A percentile compares a stretch with the other conserved stretches of the same genome.
Conservation (phyloP, 768 basidiomycete genomes). For the Suillus discolor region DNA sequence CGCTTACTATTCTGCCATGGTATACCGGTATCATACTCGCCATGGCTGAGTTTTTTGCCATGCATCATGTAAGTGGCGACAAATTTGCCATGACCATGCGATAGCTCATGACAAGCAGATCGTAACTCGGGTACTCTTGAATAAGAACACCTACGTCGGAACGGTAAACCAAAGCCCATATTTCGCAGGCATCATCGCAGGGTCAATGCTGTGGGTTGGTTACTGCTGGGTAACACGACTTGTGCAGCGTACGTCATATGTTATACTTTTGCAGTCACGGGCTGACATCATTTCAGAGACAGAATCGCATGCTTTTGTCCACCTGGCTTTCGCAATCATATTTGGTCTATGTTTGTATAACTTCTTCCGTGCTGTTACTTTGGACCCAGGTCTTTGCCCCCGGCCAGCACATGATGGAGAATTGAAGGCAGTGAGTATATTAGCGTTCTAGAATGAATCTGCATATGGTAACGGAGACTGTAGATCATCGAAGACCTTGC, state of each 20-base stretch:
- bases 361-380: conserved; percentile 86
- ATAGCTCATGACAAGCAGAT: conserved; percentile 45
- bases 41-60: conserved; percentile 84
- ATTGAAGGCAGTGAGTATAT: conserved; percentile 72
- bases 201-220: conserved; percentile 83
- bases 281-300: conserved; percentile 53
- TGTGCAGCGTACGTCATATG: conserved; percentile 56
- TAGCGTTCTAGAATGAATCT: background rate
- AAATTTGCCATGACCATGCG: conserved; percentile 1
- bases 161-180: conserved; percentile 88
- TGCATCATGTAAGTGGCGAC: conserved; percentile 83
- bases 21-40: conserved; percentile 86
- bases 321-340: conserved; percentile 73
- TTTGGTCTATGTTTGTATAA: conserved; percentile 80
- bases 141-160: conserved; percentile 80
- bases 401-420: conserved; percentile 81
- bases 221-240: conserved; percentile 83
- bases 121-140: conserved; percentile 84
- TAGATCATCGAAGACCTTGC: conserved; percentile 92
- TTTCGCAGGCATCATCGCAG: conserved; percentile 88
- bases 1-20: conserved; percentile 83
- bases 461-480: background rate
- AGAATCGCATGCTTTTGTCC: conserved; percentile 71
- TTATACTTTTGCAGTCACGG: background rate
- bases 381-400: conserved; percentile 90